Percentiles rank a stretch among this genome's conserved stretches.
Evolutionary conservation across 2,329 filamentous ascomycete genomes (phyloP).

Genomic region (Monascus ruber): DNA sequence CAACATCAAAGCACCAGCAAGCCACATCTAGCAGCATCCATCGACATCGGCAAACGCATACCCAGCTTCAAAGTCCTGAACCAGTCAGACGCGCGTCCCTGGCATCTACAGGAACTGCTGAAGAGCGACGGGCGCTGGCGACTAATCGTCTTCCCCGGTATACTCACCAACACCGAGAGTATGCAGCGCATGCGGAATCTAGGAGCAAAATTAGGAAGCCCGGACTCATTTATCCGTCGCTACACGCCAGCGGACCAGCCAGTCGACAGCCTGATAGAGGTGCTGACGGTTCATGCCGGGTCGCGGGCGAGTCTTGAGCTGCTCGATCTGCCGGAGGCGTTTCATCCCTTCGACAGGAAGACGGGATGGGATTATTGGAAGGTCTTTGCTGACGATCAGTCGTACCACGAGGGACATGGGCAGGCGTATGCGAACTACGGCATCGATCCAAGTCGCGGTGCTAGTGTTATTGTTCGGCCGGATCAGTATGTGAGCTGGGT

Average conservation of each 20-base stretch:
- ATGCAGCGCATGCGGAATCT: conserved; percentile 39
- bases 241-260: conserved; percentile 28
- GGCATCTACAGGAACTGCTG: no score
- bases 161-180: no score
- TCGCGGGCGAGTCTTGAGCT: conserved; percentile 39
- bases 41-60: conserved; percentile 25
- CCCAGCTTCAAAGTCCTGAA: conserved; percentile 23
- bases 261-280: conserved; percentile 44
- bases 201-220: conserved; percentile 32
- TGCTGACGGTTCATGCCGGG: conserved; percentile 49
- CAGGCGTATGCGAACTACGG: conserved; percentile 46
- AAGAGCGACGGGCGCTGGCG: no score
- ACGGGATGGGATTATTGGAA: conserved; percentile 48
- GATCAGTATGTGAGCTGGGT: conserved; percentile 51
- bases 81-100: no score
- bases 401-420: conserved; percentile 40
- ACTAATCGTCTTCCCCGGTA: no score
- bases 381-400: conserved; percentile 43
- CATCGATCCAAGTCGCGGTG: conserved; percentile 44
- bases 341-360: conserved; percentile 36
- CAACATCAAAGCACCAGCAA: conserved; percentile 9
- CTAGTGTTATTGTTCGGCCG: conserved; percentile 50
- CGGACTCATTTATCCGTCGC: conserved; percentile 33
- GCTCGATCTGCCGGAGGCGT: conserved; percentile 38
- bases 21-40: conserved; percentile 11